Evolutionary conservation across 1,284 basidiomycete genomes (phyloP).

Genomic region (Tilletia walkeri): DNA sequence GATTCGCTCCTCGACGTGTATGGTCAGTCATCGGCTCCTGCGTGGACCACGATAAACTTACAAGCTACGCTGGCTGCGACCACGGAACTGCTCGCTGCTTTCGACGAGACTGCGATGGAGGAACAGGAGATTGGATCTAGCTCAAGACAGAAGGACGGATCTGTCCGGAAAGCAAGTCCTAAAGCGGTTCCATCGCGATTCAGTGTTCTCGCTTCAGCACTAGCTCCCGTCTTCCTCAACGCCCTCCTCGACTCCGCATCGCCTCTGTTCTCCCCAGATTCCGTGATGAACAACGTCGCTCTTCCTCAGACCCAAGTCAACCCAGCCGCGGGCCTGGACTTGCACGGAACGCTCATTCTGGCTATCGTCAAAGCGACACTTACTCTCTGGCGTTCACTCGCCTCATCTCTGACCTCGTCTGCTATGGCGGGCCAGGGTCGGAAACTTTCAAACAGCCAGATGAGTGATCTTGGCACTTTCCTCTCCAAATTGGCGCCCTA

Average conservation of each 20-base stretch:
- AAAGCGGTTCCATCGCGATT: slow-evolving; percentile 21
- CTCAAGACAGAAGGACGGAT: not conserved
- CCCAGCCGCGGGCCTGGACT: slow-evolving; percentile 23
- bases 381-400: slow-evolving; percentile 28
- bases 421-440: slow-evolving; percentile 19
- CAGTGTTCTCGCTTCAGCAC: slow-evolving; percentile 25
- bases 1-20: slow-evolving; percentile 26
- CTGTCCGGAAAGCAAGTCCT: not conserved
- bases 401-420: slow-evolving; percentile 15
- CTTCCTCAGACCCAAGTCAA: slow-evolving; percentile 17
- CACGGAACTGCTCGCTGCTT: not conserved
- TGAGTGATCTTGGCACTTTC: slow-evolving; percentile 25
- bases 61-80: slow-evolving; percentile 14
- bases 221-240: slow-evolving; percentile 28
- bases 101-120: not conserved
- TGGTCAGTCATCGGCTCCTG: slow-evolving; percentile 15
- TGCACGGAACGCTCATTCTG: slow-evolving; percentile 29
- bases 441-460: not conserved
- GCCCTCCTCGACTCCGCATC: slow-evolving; percentile 26
- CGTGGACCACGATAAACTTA: slow-evolving; percentile 18
- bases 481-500: slow-evolving; percentile 34
- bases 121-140: too few relatives aligned
- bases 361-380: slow-evolving; percentile 30
- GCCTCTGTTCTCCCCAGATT: slow-evolving; percentile 34
- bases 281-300: slow-evolving; percentile 3